Conservation (phyloP, 2,329 filamentous ascomycete genomes). For the Raffaelea deltoideospora region DNA sequence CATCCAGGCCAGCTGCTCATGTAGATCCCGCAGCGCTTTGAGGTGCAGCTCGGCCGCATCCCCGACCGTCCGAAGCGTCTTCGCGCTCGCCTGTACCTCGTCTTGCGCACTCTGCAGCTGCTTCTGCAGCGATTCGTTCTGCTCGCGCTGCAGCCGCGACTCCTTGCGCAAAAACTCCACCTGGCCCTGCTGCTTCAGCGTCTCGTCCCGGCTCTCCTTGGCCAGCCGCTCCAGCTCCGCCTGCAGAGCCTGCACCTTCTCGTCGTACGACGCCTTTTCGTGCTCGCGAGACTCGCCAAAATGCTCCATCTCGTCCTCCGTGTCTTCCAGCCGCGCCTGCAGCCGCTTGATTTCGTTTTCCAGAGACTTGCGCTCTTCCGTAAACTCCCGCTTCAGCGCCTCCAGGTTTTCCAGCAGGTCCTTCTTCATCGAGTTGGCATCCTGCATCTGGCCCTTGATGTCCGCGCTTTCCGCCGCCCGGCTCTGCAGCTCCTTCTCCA, state of each 20-base stretch:
- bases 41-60: slow-evolving; percentile 35
- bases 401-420: slow-evolving; percentile 93
- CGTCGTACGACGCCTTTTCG: slow-evolving; percentile 56
- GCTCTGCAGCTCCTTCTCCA: slow-evolving; percentile 55
- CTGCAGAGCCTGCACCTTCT: slow-evolving; percentile 52
- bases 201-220: slow-evolving; percentile 41
- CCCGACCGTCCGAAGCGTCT: slow-evolving; percentile 35
- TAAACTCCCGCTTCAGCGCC: slow-evolving; percentile 75
- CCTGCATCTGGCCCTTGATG: slow-evolving; percentile 57
- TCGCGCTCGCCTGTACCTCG: too few species aligned
- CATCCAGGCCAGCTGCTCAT: slow-evolving; percentile 44
- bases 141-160: slow-evolving; percentile 41
- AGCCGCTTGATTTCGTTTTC: slow-evolving; percentile 66
- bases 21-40: slow-evolving; percentile 43
- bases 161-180: slow-evolving; percentile 49
- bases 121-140: slow-evolving; percentile 40
- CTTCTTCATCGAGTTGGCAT: slow-evolving; percentile 81
- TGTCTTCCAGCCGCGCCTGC: slow-evolving; percentile 67
- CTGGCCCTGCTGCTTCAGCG: slow-evolving; percentile 44
- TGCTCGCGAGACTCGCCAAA: slow-evolving; percentile 72
- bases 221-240: slow-evolving; percentile 52
- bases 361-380: slow-evolving; percentile 67
- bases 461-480: slow-evolving; percentile 42
- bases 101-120: slow-evolving; percentile 39
- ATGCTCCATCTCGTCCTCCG: slow-evolving; percentile 83